These are phyloP conservation scores for Annulohypoxylon nitens DNA, from an alignment of 495 filamentous ascomycete species.

Conservation along the genomic window DNA sequence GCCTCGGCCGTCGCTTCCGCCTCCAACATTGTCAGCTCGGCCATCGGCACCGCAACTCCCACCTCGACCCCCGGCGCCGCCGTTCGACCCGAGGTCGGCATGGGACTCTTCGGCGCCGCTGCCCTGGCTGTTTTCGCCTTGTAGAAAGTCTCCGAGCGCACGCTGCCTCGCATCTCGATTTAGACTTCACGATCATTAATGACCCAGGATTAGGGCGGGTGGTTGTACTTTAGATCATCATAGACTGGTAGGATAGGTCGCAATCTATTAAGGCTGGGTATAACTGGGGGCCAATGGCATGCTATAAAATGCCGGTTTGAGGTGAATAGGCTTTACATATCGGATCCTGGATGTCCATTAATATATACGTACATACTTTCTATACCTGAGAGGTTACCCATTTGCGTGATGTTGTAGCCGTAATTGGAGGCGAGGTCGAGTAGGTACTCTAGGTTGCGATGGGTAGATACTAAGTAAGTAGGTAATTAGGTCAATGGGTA, in stretches of 20 bases:
- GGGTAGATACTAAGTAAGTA: not conserved
- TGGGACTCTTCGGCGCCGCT: constrained; percentile 45
- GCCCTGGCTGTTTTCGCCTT: constrained; percentile 41
- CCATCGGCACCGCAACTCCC: constrained; percentile 38
- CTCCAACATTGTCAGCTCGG: constrained; percentile 45
- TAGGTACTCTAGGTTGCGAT: not conserved
- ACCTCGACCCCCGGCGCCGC: constrained; percentile 39
- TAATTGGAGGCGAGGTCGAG: not conserved
- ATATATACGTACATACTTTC: constrained; percentile 18
- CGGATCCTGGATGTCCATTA: constrained; percentile 17
- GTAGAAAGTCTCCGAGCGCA: constrained; percentile 5
- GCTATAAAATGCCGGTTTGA: not conserved
- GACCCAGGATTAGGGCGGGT: constrained; percentile 32
- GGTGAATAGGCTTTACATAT: constrained; percentile 12
- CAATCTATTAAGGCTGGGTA: constrained; percentile 23
- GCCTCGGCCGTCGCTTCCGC: constrained; percentile 50
- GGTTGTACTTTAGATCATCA: constrained; percentile 39
- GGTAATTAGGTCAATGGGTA: not conserved
- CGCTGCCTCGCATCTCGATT: not conserved
- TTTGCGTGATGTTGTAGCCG: not conserved
- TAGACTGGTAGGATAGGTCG: constrained; percentile 41
- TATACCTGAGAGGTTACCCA: not conserved
- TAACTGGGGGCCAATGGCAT: constrained; percentile 9
- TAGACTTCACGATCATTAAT: constrained; percentile 36
- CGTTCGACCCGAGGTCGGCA: constrained; percentile 40